These are phyloP conservation scores for Fusarium pseudonygamai DNA, from an alignment of 2,329 filamentous ascomycete species.

Conservation along the genomic window DNA sequence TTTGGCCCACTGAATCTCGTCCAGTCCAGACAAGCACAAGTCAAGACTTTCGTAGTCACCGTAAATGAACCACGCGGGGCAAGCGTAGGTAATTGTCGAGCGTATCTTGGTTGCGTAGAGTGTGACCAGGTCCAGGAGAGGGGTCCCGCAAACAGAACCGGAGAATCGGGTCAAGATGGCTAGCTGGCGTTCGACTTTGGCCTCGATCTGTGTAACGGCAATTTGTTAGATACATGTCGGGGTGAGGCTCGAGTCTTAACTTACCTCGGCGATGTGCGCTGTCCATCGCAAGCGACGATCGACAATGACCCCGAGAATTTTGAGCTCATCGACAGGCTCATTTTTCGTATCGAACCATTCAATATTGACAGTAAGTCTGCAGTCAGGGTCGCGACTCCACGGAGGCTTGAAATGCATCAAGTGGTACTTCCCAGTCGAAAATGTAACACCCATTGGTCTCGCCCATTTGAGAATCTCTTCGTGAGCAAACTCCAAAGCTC, in stretches of 20 bases:
- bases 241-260: neutral
- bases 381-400: neutral
- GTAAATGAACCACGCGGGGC: neutral
- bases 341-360: neutral
- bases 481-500: neutral
- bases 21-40: neutral
- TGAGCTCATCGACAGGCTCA: neutral
- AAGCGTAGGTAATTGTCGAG: neutral
- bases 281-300: neutral
- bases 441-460: neutral
- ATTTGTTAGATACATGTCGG: neutral
- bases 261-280: neutral
- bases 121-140: neutral
- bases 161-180: neutral
- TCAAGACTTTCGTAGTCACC: neutral
- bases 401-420: neutral
- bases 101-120: neutral
- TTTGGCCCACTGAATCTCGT: neutral
- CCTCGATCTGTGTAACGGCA: neutral
- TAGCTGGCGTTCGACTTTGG: neutral
- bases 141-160: neutral
- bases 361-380: neutral
- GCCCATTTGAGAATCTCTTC: neutral
- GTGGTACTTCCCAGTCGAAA: neutral
- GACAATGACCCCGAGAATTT: neutral